phyloP scores from a whole-genome alignment of 2,329 filamentous ascomycete genomes.

The Penicillium oxalicum region DNA sequence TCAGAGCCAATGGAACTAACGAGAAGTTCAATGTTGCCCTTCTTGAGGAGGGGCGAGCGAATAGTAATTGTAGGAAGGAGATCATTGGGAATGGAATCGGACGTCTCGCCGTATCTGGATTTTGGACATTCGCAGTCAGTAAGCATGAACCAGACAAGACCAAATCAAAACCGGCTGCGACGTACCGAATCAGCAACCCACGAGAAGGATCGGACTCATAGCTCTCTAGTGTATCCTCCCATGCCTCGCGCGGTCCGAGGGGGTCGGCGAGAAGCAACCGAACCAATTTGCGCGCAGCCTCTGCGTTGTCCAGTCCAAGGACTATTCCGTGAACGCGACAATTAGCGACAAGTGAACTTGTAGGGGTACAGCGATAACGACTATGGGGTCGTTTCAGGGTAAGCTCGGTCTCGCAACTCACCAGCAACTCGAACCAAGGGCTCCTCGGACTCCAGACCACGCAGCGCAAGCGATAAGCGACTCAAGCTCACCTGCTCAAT shows the following conservation, averaged over 20 bases:
- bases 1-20: slow-evolving; percentile 50
- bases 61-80: slow-evolving; percentile 51
- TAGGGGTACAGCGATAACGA: neutral
- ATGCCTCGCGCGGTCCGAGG: slow-evolving; percentile 54
- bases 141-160: neutral
- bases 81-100: slow-evolving; percentile 43
- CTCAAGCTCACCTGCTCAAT: slow-evolving; percentile 54
- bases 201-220: slow-evolving; percentile 44
- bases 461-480: slow-evolving; percentile 53
- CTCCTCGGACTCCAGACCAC: slow-evolving; percentile 50
- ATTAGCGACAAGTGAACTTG: neutral
- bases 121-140: neutral
- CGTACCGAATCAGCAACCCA: slow-evolving; percentile 59
- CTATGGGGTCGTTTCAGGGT: neutral
- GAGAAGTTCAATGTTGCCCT: slow-evolving; percentile 55
- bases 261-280: slow-evolving; percentile 67
- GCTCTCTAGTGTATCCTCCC: slow-evolving; percentile 58
- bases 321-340: slow-evolving; percentile 29
- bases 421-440: slow-evolving; percentile 53
- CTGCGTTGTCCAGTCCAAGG: slow-evolving; percentile 46
- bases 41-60: slow-evolving; percentile 51
- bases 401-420: slow-evolving; percentile 19
- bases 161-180: neutral
- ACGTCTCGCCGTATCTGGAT: slow-evolving; percentile 50
- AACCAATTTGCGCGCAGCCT: slow-evolving; percentile 54